Evolutionary conservation across 2,329 filamentous ascomycete genomes (phyloP).

Genomic region (Ceratocystis cacaofunesta): DNA sequence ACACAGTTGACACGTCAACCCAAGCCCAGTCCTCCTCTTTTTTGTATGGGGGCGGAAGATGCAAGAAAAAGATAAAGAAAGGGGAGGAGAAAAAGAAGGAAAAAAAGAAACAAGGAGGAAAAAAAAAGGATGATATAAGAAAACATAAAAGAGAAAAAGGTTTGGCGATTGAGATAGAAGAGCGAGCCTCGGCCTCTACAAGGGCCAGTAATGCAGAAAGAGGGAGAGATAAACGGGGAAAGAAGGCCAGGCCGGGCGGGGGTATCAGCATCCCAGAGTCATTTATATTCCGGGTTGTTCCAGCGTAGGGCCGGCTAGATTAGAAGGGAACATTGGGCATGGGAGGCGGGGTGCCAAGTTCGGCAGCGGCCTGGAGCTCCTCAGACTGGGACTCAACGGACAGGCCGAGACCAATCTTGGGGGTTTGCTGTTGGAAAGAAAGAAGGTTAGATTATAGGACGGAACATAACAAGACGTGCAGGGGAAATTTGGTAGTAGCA

Average conservation of each 20-base stretch:
- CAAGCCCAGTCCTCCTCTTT: constrained; percentile 5
- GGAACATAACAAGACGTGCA: no score
- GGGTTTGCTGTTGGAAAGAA: constrained; percentile 54
- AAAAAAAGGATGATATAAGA: constrained; percentile 5
- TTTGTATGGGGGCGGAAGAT: background rate
- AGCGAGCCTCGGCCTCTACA: background rate
- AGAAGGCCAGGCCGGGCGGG: background rate
- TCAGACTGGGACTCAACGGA: constrained; percentile 77
- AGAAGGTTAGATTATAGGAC: background rate
- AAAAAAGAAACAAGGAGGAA: constrained; percentile 6
- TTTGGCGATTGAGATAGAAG: constrained; percentile 6
- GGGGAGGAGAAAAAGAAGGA: background rate
- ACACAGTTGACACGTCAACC: constrained; percentile 14
- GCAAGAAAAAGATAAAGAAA: background rate
- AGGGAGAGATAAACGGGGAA: background rate
- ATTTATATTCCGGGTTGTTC: background rate
- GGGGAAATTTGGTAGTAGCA: no score
- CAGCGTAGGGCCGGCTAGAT: constrained; percentile 19
- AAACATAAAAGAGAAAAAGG: constrained; percentile 11
- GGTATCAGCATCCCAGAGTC: background rate
- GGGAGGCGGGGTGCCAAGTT: constrained; percentile 38
- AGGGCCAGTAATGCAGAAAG: background rate
- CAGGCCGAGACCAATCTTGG: constrained; percentile 87
- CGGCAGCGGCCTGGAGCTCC: constrained; percentile 76
- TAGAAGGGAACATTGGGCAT: constrained; percentile 52